Evolutionary conservation across 805 yeast species (phyloP).

Genomic region (Zygoascus bituminiphila): DNA sequence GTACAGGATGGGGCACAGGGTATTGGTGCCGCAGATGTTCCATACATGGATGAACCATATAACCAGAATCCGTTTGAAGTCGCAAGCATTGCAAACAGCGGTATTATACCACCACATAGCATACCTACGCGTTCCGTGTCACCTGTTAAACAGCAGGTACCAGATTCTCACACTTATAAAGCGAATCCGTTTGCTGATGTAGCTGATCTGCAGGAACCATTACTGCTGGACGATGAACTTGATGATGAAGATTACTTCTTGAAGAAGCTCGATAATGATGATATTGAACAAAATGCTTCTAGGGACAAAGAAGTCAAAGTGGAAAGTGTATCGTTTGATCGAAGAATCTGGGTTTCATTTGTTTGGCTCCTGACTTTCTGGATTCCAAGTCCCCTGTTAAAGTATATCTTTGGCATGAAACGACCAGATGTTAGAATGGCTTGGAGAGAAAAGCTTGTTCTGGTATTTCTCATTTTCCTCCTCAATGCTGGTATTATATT

Average conservation of each 20-base stretch:
- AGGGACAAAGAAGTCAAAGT: slow-evolving; percentile 26
- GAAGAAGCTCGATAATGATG: slow-evolving; percentile 21
- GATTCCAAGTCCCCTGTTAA: slow-evolving; percentile 33
- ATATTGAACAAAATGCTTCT: slow-evolving; percentile 27
- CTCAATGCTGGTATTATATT: slow-evolving; percentile 33
- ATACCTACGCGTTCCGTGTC: background rate
- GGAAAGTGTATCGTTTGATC: slow-evolving; percentile 22
- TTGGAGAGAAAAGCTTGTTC: slow-evolving; percentile 35
- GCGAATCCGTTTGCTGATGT: background rate
- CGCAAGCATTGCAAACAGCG: background rate
- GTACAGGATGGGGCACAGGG: background rate
- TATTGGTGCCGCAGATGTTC: background rate
- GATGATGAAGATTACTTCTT: slow-evolving; percentile 18
- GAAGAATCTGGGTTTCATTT: slow-evolving; percentile 31
- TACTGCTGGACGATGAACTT: slow-evolving; percentile 11
- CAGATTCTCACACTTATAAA: background rate
- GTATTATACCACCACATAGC: background rate
- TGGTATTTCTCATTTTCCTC: slow-evolving; percentile 30
- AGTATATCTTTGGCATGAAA: slow-evolving; percentile 30
- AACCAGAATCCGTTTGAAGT: background rate
- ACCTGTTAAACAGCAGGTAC: background rate
- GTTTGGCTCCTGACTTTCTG: slow-evolving; percentile 36
- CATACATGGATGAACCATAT: slow-evolving; percentile 3
- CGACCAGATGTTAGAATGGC: slow-evolving; percentile 35
- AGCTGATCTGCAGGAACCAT: background rate